Conservation (phyloP, 108 stramenopile genomes). For the Seminavis robusta region DNA sequence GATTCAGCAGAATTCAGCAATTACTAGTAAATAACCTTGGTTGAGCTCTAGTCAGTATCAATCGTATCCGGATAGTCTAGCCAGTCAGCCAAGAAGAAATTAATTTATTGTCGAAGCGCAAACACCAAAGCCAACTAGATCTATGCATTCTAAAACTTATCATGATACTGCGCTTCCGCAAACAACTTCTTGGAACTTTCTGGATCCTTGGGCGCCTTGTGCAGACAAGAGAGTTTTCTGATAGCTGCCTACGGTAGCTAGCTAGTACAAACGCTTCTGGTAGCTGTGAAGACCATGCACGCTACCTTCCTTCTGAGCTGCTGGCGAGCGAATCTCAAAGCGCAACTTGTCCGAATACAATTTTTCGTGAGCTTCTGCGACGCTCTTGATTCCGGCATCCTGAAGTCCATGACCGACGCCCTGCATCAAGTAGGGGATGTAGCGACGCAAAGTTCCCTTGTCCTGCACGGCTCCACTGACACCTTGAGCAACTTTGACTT, state of each 20-base stretch:
- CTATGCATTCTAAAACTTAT: no score
- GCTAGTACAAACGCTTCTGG: constrained; percentile 87
- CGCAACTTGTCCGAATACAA: constrained; percentile 78
- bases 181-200: no score
- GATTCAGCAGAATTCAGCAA: no score
- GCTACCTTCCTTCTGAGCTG: constrained; percentile 99
- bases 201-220: no score
- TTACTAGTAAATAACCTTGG: no score
- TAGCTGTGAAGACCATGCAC: constrained; percentile 98
- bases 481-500: constrained; percentile 99
- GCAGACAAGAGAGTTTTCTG: no score
- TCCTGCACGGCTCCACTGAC: constrained; percentile 99
- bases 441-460: constrained; percentile 94
- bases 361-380: constrained; percentile 68
- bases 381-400: constrained; percentile 83
- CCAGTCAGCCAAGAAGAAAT: no score
- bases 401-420: constrained; percentile 98
- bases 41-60: no score
- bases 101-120: no score
- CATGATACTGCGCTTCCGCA: no score
- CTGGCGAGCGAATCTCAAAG: constrained; percentile 98
- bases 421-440: constrained; percentile 97
- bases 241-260: neutral
- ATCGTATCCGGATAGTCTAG: no score
- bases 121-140: no score